Evolutionary conservation across 2,329 filamentous ascomycete genomes (phyloP).

Genomic region (Arthrinium phaeospermum): DNA sequence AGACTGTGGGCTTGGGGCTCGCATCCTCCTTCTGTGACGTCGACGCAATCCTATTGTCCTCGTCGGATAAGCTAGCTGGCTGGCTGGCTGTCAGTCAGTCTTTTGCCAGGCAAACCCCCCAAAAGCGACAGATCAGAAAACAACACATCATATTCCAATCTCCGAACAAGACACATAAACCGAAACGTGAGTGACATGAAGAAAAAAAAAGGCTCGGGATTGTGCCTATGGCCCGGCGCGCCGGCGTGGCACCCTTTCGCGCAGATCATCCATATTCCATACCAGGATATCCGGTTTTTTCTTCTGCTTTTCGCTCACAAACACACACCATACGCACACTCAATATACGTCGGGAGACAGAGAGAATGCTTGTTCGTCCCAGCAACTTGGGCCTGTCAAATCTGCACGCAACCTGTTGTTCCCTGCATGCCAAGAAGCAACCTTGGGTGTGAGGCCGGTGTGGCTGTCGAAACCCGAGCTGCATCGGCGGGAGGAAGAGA

Average conservation of each 20-base stretch:
- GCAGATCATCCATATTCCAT: constrained; percentile 8
- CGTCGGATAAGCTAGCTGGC: background rate
- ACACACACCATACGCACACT: background rate
- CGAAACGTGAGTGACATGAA: background rate
- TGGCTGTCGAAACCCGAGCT: constrained; percentile 3
- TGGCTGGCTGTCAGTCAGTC: background rate
- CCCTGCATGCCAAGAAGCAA: background rate
- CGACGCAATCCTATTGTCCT: background rate
- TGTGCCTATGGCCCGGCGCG: background rate
- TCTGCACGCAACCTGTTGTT: constrained; percentile 13
- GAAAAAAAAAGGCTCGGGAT: background rate
- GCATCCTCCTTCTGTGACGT: background rate
- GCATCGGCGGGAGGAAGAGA: background rate
- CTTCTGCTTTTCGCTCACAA: background rate
- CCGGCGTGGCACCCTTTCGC: constrained; percentile 2
- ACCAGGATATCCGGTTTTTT: background rate
- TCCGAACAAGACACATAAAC: constrained; percentile 10
- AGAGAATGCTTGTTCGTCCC: constrained; percentile 15
- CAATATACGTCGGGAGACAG: background rate
- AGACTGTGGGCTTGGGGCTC: background rate
- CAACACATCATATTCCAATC: constrained; percentile 2
- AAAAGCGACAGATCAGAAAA: background rate
- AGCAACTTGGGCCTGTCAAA: constrained; percentile 15
- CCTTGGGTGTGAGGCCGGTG: background rate
- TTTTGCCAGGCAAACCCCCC: background rate